These are phyloP conservation scores for Lecanoromycetidae sp. DNA, from an alignment of 2,329 filamentous ascomycete genomes.

Conservation along the genomic window DNA sequence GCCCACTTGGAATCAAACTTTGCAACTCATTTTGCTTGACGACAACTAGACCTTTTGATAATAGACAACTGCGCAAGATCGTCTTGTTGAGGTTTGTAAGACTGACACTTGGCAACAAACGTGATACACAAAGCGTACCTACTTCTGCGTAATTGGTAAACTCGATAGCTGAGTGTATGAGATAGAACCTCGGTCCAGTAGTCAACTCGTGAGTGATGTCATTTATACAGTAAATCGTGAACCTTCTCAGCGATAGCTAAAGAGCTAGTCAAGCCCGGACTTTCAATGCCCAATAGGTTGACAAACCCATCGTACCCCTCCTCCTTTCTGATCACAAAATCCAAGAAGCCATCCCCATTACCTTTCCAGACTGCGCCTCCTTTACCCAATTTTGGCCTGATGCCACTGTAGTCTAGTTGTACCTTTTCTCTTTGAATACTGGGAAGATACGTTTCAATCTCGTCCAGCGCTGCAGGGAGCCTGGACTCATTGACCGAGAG, in stretches of 20 bases:
- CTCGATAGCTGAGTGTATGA: no score
- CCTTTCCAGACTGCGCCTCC: constrained; percentile 49
- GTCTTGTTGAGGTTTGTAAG: no score
- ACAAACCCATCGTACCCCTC: constrained; percentile 71
- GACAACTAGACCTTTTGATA: no score
- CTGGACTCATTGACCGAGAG: constrained; percentile 54
- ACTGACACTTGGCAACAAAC: no score
- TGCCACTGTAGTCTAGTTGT: constrained; percentile 75
- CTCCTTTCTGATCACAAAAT: constrained; percentile 72
- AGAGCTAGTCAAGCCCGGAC: constrained; percentile 75
- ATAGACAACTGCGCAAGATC: no score
- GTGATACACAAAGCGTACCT: no score
- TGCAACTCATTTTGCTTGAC: no score
- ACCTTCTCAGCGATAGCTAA: constrained; percentile 79
- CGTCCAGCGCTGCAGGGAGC: constrained; percentile 54
- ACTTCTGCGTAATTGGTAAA: no score
- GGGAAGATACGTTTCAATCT: constrained; percentile 71
- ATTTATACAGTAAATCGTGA: constrained; percentile 40
- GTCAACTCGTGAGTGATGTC: no score
- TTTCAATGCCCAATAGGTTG: constrained; percentile 86
- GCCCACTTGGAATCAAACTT: no score
- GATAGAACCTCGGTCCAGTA: no score
- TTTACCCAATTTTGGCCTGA: constrained; percentile 68
- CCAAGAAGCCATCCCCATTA: constrained; percentile 54
- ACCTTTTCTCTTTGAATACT: constrained; percentile 54